phyloP scores from a whole-genome alignment of 306 rosid genomes.

The Sicyos baderoa region DNA sequence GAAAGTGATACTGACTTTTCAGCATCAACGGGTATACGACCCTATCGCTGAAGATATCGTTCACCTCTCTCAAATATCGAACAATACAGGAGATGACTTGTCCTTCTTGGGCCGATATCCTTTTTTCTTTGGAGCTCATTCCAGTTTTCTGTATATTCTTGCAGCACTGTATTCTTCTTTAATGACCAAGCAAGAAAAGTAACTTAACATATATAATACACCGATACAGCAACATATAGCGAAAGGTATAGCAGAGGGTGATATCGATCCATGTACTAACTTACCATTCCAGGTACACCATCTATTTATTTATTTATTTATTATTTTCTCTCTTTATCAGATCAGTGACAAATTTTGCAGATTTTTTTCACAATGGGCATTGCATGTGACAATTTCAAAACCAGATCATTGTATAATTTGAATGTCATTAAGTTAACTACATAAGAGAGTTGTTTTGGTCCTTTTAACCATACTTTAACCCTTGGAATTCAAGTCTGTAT shows the following conservation, averaged over 20 bases:
- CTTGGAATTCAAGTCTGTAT: too few species aligned
- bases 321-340: not conserved
- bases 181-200: constrained; percentile 14
- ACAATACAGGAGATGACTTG: constrained; percentile 42
- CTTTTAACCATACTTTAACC: too few species aligned
- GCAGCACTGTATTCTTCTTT: constrained; percentile 17
- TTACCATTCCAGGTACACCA: constrained; percentile 59
- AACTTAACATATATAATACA: constrained; percentile 59
- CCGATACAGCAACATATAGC: constrained; percentile 53
- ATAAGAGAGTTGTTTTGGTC: too few species aligned
- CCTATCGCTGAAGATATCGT: constrained; percentile 55
- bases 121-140: constrained; percentile 27
- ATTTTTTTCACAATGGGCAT: too few species aligned
- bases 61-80: constrained; percentile 45
- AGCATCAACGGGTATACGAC: constrained; percentile 74
- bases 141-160: constrained; percentile 4
- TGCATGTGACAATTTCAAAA: too few species aligned
- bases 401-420: too few species aligned
- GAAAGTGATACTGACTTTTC: constrained; percentile 80
- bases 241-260: constrained; percentile 83
- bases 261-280: constrained; percentile 80
- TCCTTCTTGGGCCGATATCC: constrained; percentile 97
- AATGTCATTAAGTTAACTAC: too few species aligned
- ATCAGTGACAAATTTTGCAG: too few species aligned
- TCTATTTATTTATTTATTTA: not conserved